Evolutionary conservation across 1,139 yeast species (phyloP), one percentile per base, ranked within the genome.

Genomic region (Debaryomyces sp.): DNA sequence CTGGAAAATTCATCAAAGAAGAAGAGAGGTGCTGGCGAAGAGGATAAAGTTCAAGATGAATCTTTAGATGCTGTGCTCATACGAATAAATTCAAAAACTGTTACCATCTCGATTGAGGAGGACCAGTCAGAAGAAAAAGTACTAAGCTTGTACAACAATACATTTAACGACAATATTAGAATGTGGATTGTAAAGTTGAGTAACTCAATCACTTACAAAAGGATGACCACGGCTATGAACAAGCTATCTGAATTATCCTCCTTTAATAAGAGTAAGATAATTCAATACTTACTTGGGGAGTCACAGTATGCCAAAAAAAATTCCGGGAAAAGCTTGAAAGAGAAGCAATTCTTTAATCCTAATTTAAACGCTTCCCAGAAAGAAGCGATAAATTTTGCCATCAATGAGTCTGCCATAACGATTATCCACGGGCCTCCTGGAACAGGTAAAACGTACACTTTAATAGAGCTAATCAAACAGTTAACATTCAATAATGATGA

Each of bases 381-480:
- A 47, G 58, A 61, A 5, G 80, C 81, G 1, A 67, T 76, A 29
- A 59, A 63, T 12, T 76, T 77, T 61, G 72, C 80, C 1, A 53
- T 76, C 6, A 57, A 65, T 50, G 58, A 62, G n/a, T 72, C 78
- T 3, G 75, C 76, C 2, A 57, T 77, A n/a, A 59, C 79, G 1
- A 75, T 76, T 29, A 70, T 77, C 10, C 81, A 76, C 54, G 81
- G 81, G 0, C 81, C 81, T 2, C 81, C 81, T 2, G 81, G 81
- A 1, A 77, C 81, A 0, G 84, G 83, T 18, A 71, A 80, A 37
- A 94, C 99, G 0, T 86, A 86, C 54, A 92, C 98, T 0, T 60
- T 94, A 7, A 83, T 92, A n/a, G 98, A 94, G 59, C 70, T 89
- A 9, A 85, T 91, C 36, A 81, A 87, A 44, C 97, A 92, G 61